These are phyloP conservation scores for Penicillium chermesinum DNA, from an alignment of 495 filamentous ascomycete species.

Conservation along the genomic window DNA sequence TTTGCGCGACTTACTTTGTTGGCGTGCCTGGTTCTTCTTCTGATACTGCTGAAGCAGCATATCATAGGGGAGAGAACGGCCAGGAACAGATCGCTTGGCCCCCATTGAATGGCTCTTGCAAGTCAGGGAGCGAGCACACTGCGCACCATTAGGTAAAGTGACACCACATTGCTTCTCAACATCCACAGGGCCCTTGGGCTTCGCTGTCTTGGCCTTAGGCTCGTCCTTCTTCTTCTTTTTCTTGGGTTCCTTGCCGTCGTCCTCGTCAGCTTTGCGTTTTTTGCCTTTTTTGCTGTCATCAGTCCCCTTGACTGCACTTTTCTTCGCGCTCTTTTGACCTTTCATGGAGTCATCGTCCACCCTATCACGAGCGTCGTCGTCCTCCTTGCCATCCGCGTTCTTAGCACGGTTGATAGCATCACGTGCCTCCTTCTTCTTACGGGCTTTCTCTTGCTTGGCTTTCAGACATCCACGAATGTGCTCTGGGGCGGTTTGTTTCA, in stretches of 20 bases:
- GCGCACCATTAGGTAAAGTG: conserved; percentile 72
- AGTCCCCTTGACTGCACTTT: conserved; percentile 61
- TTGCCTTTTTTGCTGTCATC: conserved; percentile 69
- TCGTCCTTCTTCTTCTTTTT: conserved; percentile 94
- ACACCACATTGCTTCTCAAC: conserved; percentile 98
- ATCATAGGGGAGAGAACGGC: conserved; percentile 88
- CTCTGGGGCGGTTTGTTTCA: conserved; percentile 53
- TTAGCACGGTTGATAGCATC: conserved; percentile 61
- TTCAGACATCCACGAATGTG: conserved; percentile 68
- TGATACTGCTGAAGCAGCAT: conserved; percentile 91
- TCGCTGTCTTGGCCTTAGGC: conserved; percentile 74
- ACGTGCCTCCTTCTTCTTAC: conserved; percentile 69
- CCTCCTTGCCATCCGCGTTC: conserved; percentile 56
- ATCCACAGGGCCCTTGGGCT: conserved; percentile 93
- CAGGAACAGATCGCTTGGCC: conserved; percentile 85
- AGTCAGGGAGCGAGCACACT: conserved; percentile 85
- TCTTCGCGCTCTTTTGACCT: conserved; percentile 63
- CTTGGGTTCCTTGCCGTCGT: conserved; percentile 69
- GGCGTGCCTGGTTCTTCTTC: conserved; percentile 97
- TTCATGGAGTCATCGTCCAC: conserved; percentile 38
- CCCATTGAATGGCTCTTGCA: conserved; percentile 98
- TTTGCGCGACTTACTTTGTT: conserved; percentile 82
- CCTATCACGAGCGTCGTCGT: conserved; percentile 41
- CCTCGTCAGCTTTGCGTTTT: conserved; percentile 87
- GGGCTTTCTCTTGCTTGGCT: conserved; percentile 75